Evolutionary conservation across 2,329 filamentous ascomycete species (phyloP), one percentile per base, ranked within the genome.

Genomic region (Xylariaceae sp.): DNA sequence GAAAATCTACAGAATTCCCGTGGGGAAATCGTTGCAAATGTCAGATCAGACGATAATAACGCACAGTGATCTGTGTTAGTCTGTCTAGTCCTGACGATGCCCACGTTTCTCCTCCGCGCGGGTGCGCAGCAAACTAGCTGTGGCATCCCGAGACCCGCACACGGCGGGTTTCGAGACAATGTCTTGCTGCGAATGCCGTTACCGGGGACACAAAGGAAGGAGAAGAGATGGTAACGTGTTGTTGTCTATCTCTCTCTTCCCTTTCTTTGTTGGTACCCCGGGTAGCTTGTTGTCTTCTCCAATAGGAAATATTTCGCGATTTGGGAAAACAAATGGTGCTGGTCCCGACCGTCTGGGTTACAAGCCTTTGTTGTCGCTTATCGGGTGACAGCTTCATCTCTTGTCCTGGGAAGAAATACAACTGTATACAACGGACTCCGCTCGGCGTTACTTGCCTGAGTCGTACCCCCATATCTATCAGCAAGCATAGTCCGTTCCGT

Each of bases 291-390:
- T 39, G 37, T 13, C 37, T 54, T 65, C 66, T 64, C 48, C 53
- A 65, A 66, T 59, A 66, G 65, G 67, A 61, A 69, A 66, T 59
- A 60, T 15, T 68, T 69, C 64, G 67, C 67, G 67, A 69, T 61
- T 48, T 17, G 39, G 34, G 48, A 35, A 42, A 42, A 42, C 37
- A 7, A 42, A 42, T 8, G 23, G 23, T 30, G 23, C 23, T 30
- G 23, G 23, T 30, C 51, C 45, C 39, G 9, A 39, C 34, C 45
- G 45, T 4, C 56, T 54, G 50, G 56, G 45, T 8, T 58, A 48
- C 55, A 18, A 35, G 17, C 15, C 34, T 18, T 4, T 18, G 11
- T 9, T 37, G 37, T 61, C 58, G 53, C 61, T 57, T 61, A 54
- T 55, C 10, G 44, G n/a, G 56, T 61, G 55, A 17, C 56, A 61